Base-by-base conservation (phyloP, 2,329 filamentous ascomycete species). In the Cladosporium sp. region DNA sequence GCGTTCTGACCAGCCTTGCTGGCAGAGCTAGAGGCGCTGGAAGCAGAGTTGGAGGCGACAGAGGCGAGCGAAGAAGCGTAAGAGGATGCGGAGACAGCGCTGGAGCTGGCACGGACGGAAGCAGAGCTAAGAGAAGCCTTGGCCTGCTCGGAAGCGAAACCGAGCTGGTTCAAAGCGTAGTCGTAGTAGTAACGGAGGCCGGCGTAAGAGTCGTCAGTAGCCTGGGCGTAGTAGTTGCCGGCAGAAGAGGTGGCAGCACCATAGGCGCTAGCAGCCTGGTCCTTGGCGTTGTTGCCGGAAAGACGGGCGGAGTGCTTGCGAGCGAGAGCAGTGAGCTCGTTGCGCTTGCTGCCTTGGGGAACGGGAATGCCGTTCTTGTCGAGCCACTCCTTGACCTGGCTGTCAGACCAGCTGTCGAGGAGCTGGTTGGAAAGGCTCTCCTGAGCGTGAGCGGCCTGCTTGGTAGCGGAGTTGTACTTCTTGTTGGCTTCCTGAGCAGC, bases 291-390 rank as follows among this genome's bases (percentile, higher is more conserved):
- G 38, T 61, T 86, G 45, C 67, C 87, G 17, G 87, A 78, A 47
- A 93, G 79, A 60, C 86, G 79, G 60, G 88, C 87, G 60, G 89
- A 88, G 76, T 96, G 85, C 81, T 94, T 95, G 72, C 93, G 91
- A 63, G 93, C 88, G 62, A 97, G 84, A 55, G 93, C 92, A 55
- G 95, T 81, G 25, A 97, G 83, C 75, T 99, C 93, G 69, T 97
- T 95, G 66, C 85, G 80, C 80, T 89, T 92, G 70, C 90, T 95
- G 50, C 93, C 94, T 72, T 97, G 93, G 9, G 94, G 94, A 52
- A 97, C 90, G 79, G 82, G 82, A 71, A 99, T 88, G 59, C 86
- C 85, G 67, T 97, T 94, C 82, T 92, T 90, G 78, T 97, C 93
- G 58, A 86, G 86, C 79, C 94, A 97, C 63, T 90, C 88, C 82